Evolutionary conservation across 345 rosid species (phyloP).

Genomic region (Eucalyptus dawsonii): DNA sequence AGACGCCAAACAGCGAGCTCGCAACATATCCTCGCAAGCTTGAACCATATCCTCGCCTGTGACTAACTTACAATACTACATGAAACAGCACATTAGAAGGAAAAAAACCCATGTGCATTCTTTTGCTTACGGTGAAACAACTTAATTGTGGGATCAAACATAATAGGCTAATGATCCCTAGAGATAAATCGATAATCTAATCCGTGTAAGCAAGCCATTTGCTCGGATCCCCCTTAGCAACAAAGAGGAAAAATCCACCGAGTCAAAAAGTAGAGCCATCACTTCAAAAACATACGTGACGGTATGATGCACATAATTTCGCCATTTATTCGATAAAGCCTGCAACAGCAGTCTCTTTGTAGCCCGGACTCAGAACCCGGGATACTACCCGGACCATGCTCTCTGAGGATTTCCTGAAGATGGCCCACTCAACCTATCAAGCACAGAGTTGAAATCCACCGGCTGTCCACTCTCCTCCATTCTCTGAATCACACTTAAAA

Average conservation of each 20-base stretch:
- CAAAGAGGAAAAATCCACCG: background rate
- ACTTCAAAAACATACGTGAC: background rate
- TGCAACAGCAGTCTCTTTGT: background rate
- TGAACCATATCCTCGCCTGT: background rate
- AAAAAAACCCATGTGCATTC: background rate
- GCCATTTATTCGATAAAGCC: background rate
- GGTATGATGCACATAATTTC: background rate
- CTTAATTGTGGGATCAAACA: background rate
- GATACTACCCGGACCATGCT: constrained; percentile 45
- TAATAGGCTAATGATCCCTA: background rate
- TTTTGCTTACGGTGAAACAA: background rate
- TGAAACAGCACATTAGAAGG: background rate
- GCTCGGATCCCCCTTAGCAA: background rate
- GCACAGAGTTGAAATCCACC: constrained; percentile 71
- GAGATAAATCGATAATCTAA: background rate
- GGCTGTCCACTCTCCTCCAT: constrained; percentile 92
- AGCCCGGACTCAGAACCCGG: background rate
- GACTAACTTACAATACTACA: background rate
- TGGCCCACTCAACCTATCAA: constrained; percentile 58
- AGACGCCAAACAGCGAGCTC: background rate
- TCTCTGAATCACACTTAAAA: constrained; percentile 62
- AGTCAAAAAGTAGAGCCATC: background rate
- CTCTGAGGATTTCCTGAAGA: constrained; percentile 58
- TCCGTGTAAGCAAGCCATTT: background rate
- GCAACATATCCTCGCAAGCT: background rate